phyloP scores from a whole-genome alignment of 306 rosid species.

The Albizia julibrissin region DNA sequence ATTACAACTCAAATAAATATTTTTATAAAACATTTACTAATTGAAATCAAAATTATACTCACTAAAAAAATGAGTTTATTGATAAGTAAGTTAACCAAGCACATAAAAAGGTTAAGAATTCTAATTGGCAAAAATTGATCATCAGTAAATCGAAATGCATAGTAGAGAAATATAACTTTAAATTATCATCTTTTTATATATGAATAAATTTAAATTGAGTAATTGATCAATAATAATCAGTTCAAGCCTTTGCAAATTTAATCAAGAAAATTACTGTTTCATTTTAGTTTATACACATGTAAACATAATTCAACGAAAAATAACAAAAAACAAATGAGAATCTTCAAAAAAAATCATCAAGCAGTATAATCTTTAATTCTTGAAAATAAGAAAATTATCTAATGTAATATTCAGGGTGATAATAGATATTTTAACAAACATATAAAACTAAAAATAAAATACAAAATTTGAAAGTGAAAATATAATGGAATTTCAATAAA shows the following conservation, averaged over 20 bases:
- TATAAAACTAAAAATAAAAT: not conserved
- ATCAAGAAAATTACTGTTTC: not conserved
- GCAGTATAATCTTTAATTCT: not conserved
- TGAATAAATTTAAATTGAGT: not conserved
- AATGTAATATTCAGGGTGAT: not conserved
- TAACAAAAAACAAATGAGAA: not conserved
- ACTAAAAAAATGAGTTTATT: not conserved
- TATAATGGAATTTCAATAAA: not conserved
- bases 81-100: not conserved
- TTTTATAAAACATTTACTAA: not conserved
- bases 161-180: not conserved
- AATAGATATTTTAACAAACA: not conserved
- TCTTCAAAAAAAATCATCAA: not conserved
- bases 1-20: not conserved
- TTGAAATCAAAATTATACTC: not conserved
- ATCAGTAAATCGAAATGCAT: not conserved
- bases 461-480: not conserved
- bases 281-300: too few species aligned
- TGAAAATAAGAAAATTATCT: not conserved
- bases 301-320: not conserved
- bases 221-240: too few species aligned
- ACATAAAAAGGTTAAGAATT: not conserved
- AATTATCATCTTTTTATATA: too few species aligned
- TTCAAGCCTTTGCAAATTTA: not conserved
- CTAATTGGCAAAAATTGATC: not conserved